Evolutionary conservation across 1,139 yeast genomes (phyloP), one percentile per base, ranked within the genome.

Genomic region (Nadsonia starkeyi-henricii): DNA sequence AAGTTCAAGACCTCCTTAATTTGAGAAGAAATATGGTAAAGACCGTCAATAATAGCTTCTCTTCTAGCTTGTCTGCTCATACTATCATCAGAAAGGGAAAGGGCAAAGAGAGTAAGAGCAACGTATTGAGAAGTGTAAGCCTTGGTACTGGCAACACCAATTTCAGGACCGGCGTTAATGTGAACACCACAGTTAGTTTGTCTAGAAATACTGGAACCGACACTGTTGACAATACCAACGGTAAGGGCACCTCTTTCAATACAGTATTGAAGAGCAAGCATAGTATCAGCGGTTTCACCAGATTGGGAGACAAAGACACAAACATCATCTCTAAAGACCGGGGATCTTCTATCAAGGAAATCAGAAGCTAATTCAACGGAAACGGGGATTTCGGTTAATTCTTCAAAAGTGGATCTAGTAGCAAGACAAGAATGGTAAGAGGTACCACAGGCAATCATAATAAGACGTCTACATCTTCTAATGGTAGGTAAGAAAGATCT

Each of bases 391-490:
- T 89, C 97, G 28, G 96, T 88, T 62, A 93, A 75, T 65, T 93
- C 98, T 69, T 93, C 99, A 64, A 93, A 89, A 55, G 88, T 82
- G 15, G 96, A 84, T 67, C 99, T 79, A 28, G 96, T 91, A 23
- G 98, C 98, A 63, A 93, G 71, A 73, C 98, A 93, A 20, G 98
- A 91, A 69, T 93, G 98, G 64, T 89, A 93, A 0, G 98, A 91
- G 5, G 99, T 93, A 70, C 99, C 99, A 71, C 99, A 93, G 3
- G 98, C 99, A 72, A 93, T 85, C 97, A 93, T 91, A 53, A 89
- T 85, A 62, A 93, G 77, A 68, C 98, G 80, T 69, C 97, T 81
- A 60, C 96, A 88, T 63, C 96, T 79, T 69, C 97, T 81, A 55
- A 93, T 85, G 46, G 94, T 84, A 36, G 94, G 80, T 56, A 93